Conservation (phyloP, 345 rosid genomes). For the Angophora floribunda region DNA sequence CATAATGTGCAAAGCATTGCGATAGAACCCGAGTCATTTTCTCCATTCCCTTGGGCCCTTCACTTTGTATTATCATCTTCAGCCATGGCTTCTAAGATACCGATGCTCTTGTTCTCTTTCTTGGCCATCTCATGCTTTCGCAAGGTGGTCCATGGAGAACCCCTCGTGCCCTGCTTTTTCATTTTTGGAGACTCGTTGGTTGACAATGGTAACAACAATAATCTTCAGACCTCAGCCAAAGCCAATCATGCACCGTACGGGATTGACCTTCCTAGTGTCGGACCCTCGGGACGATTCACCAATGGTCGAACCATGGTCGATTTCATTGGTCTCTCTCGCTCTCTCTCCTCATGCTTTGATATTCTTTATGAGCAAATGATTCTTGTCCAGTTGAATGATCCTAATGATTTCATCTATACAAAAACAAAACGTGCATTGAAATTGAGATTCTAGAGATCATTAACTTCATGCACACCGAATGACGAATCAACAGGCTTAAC, state of each 20-base stretch:
- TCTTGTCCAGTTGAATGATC: background rate
- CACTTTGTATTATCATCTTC: background rate
- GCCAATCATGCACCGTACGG: slow-evolving; percentile 14
- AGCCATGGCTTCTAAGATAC: background rate
- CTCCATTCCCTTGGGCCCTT: background rate
- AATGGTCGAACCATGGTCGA: slow-evolving; percentile 12
- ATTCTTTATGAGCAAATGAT: background rate
- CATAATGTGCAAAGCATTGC: background rate
- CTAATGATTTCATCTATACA: background rate
- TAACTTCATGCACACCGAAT: background rate
- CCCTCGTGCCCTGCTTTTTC: slow-evolving; percentile 16
- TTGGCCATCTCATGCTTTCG: background rate
- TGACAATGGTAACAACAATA: slow-evolving; percentile 16
- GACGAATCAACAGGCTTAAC: background rate
- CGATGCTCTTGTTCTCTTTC: background rate
- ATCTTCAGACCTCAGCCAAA: background rate
- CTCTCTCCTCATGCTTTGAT: background rate
- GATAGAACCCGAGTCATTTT: background rate
- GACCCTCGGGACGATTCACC: slow-evolving; percentile 11
- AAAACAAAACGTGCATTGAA: background rate
- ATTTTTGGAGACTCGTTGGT: slow-evolving; percentile 20
- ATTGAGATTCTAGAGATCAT: background rate
- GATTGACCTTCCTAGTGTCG: background rate
- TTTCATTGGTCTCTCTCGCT: background rate
- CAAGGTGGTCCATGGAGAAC: background rate